A percentile compares a stretch with the other conserved stretches of the same genome.
These are phyloP conservation scores for Paratinospora sagittata DNA, from an alignment of 164 flowering plant genomes.

Conservation along the genomic window DNA sequence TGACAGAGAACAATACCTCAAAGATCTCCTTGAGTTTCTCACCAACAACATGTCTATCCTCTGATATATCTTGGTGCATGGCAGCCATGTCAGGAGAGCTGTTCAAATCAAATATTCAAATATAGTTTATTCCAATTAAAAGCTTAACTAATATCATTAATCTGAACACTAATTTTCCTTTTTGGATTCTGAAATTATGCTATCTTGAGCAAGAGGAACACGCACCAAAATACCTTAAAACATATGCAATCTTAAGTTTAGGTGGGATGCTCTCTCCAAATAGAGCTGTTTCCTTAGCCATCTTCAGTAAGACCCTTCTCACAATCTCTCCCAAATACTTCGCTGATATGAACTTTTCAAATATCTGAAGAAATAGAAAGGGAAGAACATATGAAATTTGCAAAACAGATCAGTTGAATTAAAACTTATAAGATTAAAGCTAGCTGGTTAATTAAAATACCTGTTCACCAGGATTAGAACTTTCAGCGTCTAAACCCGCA, in stretches of 20 bases:
- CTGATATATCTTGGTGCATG: constrained; percentile 75
- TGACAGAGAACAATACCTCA: constrained; percentile 23
- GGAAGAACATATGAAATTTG: not conserved
- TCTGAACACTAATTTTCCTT: too few relatives aligned
- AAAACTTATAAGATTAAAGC: not conserved
- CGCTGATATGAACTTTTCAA: constrained; percentile 61
- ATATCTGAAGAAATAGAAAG: constrained; percentile 28
- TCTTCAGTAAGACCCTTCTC: constrained; percentile 44
- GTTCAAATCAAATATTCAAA: not conserved
- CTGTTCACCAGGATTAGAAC: constrained; percentile 48
- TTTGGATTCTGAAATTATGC: not conserved
- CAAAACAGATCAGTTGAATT: not conserved
- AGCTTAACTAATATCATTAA: not conserved
- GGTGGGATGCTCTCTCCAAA: constrained; percentile 51
- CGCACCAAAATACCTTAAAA: constrained; percentile 33
- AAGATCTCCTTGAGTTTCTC: constrained; percentile 46
- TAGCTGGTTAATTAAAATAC: constrained; percentile 20
- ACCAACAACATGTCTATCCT: constrained; percentile 39
- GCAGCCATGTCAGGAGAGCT: constrained; percentile 68
- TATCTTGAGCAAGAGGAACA: too few relatives aligned
- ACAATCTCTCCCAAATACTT: constrained; percentile 67
- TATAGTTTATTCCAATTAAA: not conserved
- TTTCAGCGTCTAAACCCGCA: constrained; percentile 41
- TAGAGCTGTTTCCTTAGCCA: constrained; percentile 49
- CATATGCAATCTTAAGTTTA: constrained; percentile 40